These are phyloP conservation scores for Phytophthora multivora DNA, from an alignment of 352 stramenopile species.

Conservation along the genomic window DNA sequence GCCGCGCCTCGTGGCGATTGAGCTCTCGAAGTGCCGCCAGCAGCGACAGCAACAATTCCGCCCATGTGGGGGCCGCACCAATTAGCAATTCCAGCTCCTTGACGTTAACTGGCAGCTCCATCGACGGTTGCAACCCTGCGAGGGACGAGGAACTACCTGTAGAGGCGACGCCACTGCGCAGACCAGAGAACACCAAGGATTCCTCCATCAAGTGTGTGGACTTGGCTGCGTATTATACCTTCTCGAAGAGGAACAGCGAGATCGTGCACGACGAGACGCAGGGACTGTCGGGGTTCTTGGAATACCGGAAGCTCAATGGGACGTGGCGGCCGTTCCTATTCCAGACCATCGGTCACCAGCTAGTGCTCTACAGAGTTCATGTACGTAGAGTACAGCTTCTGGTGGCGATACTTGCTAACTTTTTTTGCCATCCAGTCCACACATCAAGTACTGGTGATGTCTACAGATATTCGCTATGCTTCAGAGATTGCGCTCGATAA, in stretches of 20 bases:
- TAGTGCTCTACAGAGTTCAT: slow-evolving; percentile 74
- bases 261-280: slow-evolving; percentile 47
- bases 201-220: slow-evolving; percentile 42
- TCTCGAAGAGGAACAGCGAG: slow-evolving; percentile 57
- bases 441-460: slow-evolving; percentile 76
- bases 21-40: slow-evolving; percentile 25
- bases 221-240: slow-evolving; percentile 68
- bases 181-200: slow-evolving; percentile 6
- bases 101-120: slow-evolving; percentile 21
- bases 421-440: slow-evolving; percentile 39
- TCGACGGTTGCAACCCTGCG: slow-evolving; percentile 7
- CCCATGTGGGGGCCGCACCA: slow-evolving; percentile 17
- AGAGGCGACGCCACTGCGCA: slow-evolving; percentile 4
- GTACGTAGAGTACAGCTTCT: slow-evolving; percentile 36
- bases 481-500: slow-evolving; percentile 57
- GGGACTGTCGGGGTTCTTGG: slow-evolving; percentile 60
- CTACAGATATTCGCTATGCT: slow-evolving; percentile 66
- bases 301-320: slow-evolving; percentile 75
- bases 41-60: slow-evolving; percentile 28
- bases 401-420: not conserved
- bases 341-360: slow-evolving; percentile 69
- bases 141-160: slow-evolving; percentile 13
- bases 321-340: slow-evolving; percentile 81
- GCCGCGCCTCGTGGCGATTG: slow-evolving; percentile 10
- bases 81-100: slow-evolving; percentile 34